Base-by-base conservation (phyloP, 345 rosid genomes). In the Noccaea bulbosa region DNA sequence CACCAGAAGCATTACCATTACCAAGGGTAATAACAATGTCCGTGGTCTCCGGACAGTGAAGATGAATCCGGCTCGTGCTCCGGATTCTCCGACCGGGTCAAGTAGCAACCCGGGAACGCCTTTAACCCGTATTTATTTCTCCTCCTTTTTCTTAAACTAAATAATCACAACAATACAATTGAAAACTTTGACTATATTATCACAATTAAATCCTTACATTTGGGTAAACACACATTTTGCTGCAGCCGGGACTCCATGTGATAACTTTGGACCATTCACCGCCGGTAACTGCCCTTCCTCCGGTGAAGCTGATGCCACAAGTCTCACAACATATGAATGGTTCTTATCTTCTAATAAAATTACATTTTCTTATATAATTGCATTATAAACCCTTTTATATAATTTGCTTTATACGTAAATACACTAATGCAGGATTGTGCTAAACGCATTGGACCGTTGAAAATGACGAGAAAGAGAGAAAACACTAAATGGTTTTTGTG, bases 371-470 rank as follows among this genome's bases (percentile, higher is more conserved):
- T 7, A 53, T 30, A 0, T 34, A 22, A 6, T 22, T 11, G 5
- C 7, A 38, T 52, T 38, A 30, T 5, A 38, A 37, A 11, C 5
- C 5, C 3, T 17, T 12, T 45, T 35, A n/a, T 27, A 3, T 33
- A 11, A 16, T 45, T 48, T n/a, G 12, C 8, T 35, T 24, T 55
- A 55, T 39, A 35, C 34, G 11, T 37, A 54, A n/a, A n/a, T 38
- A 1, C 11, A 8, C 5, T 68, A 5, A 11, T 77, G 77, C 84
- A 92, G 96, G 96, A 81, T 92, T 40, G 65, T 89, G 78, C 70
- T 82, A 6, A 86, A 83, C 69, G 91, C 86, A 55, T 83, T 86
- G 91, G 96, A 92, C 79, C 88, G 87, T 77, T 89, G 82, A 88
- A 62, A 33, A 17, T 0, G 38, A 45, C 30, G 53, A 38, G 51